Evolutionary conservation across 2,329 filamentous ascomycete genomes (phyloP).

Genomic region (Alternaria consortialis): DNA sequence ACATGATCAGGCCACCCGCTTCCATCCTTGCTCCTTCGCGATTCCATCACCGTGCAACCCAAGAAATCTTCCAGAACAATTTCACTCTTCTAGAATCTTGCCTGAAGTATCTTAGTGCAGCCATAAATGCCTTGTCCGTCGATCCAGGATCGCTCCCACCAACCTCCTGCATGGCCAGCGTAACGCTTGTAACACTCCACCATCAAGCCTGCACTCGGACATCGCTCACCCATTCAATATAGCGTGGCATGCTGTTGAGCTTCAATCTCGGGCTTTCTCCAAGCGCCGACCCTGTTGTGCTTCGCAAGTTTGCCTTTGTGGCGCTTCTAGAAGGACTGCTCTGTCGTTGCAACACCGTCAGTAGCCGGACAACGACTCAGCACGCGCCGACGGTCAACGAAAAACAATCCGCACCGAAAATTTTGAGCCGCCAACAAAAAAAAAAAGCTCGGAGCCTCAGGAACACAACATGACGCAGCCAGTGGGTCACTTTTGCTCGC

Average conservation of each 20-base stretch:
- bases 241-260: conserved; percentile 29
- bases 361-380: conserved; percentile 37
- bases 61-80: conserved; percentile 32
- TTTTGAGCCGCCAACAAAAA: conserved; percentile 26
- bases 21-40: background rate
- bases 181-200: conserved; percentile 24
- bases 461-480: conserved; percentile 34
- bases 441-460: conserved; percentile 27
- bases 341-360: conserved; percentile 23
- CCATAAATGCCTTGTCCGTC: conserved; percentile 31
- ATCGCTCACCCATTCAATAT: conserved; percentile 14
- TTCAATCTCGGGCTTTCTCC: conserved; percentile 16
- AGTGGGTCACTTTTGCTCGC: conserved; percentile 20
- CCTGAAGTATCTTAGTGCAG: conserved; percentile 33
- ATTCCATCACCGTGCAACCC: conserved; percentile 23
- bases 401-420: conserved; percentile 26
- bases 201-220: conserved; percentile 21
- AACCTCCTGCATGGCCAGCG: conserved; percentile 26
- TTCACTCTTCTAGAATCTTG: conserved; percentile 46
- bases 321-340: conserved; percentile 29
- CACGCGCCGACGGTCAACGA: conserved; percentile 27
- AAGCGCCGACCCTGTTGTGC: conserved; percentile 10
- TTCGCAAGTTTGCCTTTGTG: conserved; percentile 26
- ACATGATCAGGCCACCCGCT: conserved; percentile 18
- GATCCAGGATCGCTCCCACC: conserved; percentile 29